Evolutionary conservation across 495 filamentous ascomycete species (phyloP), one percentile per base, ranked within the genome.

Genomic region (Geoglossum glabrum): DNA sequence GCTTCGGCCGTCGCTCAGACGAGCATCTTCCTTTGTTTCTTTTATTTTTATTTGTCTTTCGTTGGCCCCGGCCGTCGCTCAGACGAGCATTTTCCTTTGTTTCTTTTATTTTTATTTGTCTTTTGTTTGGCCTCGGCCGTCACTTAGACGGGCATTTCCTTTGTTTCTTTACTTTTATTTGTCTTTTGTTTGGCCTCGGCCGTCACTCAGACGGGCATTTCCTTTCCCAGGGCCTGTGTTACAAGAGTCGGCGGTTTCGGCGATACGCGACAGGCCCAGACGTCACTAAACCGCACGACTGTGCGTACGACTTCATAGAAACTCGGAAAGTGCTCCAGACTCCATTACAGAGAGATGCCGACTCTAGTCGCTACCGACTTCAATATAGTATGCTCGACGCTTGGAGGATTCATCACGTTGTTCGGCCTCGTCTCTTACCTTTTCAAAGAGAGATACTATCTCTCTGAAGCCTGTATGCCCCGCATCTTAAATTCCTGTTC

Each of bases 361-460:
- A 86, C 83, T 47, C 72, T 93, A 56, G 77, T 75, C 6, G 62
- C 87, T 47, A 83, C 78, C 64, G 88, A 93, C 68, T 95, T 95
- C 76, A 94, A 95, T 67, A 86, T 94, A 59, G 79, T 87, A 59
- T 82, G 86, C 64, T 82, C 85, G 58, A 80, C 84, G 10, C 70
- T 95, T 13, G 90, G 90, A 27, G 88, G 85, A 19, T 97, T 90
- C 70, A 82, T 97, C 46, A 87, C 85, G 1, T 63, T 93, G 23
- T 97, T 93, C 65, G 87, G 85, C 9, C 72, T 95, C 38, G 87
- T 95, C 0, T 92, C 86, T 2, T 94, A 90, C 68, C 76, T 95
- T 11, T 76, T 83, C 69, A 95, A 95, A 65, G 89, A 95, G 70
- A 82, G 79, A 62, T 90, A 89, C 67, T 95, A 94, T 65, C 77